These are phyloP conservation scores for Ceratocystis smalleyi DNA, from an alignment of 2,329 filamentous ascomycete genomes.

Conservation along the genomic window DNA sequence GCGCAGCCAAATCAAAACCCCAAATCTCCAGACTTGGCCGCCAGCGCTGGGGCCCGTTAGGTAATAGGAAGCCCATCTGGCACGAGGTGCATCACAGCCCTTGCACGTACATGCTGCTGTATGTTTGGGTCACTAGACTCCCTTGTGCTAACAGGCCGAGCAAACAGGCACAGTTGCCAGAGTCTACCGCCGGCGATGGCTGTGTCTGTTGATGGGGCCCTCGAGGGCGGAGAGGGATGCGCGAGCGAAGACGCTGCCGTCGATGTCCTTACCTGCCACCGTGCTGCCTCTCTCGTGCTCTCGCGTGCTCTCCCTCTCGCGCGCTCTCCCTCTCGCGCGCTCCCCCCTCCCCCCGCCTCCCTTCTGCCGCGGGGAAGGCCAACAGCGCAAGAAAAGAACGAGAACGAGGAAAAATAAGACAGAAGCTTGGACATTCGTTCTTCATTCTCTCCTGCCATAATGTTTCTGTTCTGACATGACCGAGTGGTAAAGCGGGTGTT, in stretches of 20 bases:
- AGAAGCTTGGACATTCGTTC: background rate
- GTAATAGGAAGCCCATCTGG: constrained; percentile 4
- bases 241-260: background rate
- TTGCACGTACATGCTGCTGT: background rate
- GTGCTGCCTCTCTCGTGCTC: background rate
- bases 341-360: background rate
- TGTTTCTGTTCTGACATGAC: constrained; percentile 4
- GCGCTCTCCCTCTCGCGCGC: background rate
- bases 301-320: background rate
- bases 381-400: background rate
- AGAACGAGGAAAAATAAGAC: background rate
- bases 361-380: background rate
- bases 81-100: constrained; percentile 6
- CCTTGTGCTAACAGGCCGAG: background rate
- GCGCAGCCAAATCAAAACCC: background rate
- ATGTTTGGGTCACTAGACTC: background rate
- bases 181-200: background rate
- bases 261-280: too few species aligned
- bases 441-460: background rate
- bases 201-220: background rate
- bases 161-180: background rate
- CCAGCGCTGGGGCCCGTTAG: background rate
- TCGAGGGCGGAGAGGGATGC: background rate
- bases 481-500: constrained; percentile 1
- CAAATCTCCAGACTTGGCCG: constrained; percentile 7